Evolutionary conservation across 1,284 basidiomycete species (phyloP).

Genomic region (Pseudozyma flocculosa): DNA sequence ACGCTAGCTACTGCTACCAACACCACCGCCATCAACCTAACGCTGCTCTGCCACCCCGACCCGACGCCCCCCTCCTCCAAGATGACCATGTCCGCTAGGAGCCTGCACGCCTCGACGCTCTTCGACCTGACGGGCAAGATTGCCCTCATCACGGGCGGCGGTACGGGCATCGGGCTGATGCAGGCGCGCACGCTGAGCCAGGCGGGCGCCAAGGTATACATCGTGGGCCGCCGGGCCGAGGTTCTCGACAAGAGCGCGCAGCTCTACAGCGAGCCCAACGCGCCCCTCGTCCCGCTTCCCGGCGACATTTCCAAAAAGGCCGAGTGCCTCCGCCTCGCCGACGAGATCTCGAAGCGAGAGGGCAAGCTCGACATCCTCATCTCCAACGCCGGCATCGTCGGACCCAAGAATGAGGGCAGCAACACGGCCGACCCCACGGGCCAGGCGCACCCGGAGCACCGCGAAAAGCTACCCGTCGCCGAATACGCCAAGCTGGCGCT

Average conservation of each 20-base stretch:
- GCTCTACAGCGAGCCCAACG: constrained; percentile 25
- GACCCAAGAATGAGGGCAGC: constrained; percentile 37
- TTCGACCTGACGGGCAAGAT: constrained; percentile 59
- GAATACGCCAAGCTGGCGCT: constrained; percentile 32
- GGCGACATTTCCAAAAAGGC: constrained; percentile 27
- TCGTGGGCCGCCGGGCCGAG: constrained; percentile 49
- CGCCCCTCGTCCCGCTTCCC: constrained; percentile 19
- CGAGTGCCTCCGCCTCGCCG: constrained; percentile 23
- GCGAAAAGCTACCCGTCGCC: constrained; percentile 17
- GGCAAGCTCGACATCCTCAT: constrained; percentile 35
- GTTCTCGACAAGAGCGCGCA: constrained; percentile 36
- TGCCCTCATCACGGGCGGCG: constrained; percentile 76
- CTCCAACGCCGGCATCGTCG: constrained; percentile 34
- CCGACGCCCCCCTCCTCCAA: too few species aligned
- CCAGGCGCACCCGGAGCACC: constrained; percentile 35
- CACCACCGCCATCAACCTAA: not conserved
- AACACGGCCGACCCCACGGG: constrained; percentile 28
- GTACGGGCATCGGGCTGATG: constrained; percentile 71
- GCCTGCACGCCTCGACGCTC: constrained; percentile 6
- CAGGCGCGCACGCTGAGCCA: constrained; percentile 73
- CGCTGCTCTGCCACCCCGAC: too few species aligned
- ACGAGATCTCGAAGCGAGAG: constrained; percentile 30
- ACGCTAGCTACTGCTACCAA: too few species aligned
- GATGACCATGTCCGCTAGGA: not conserved
- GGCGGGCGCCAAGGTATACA: constrained; percentile 77